Evolutionary conservation across 2,329 filamentous ascomycete species (phyloP), one percentile per base, ranked within the genome.

Genomic region (Chaetomium olivaceum): DNA sequence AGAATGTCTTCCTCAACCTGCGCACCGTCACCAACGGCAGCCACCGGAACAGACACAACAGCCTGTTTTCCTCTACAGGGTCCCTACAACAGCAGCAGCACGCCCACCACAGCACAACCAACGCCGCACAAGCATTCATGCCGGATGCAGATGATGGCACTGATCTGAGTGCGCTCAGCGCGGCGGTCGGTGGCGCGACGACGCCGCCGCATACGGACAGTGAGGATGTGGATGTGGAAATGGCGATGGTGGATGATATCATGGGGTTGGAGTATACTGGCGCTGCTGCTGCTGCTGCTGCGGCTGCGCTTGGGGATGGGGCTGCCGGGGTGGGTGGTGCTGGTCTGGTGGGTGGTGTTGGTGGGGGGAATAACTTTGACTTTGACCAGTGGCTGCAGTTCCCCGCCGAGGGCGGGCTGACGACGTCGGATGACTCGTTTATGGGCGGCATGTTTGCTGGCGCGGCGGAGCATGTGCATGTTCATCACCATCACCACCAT

Each of bases 311-410:
- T 19, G 61, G 25, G 4, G 54, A 6, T 8, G 39, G 12, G 6
- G 14, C 4, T n/a, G 16, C 19, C 8, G 55, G 21, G 14, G 16
- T 1, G 25, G 46, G 8, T 51, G 51, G 21, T 39, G 58, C 51
- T 33, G 36, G 1, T 19, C n/a, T n/a, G 56, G 56, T 9, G 54
- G 23, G 3, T 33, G 43, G 76, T 25, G 77, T 76, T 19, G 71
- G 27, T 74, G 11, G 75, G 81, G 68, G 81, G n/a, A 62, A 55
- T 12, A 59, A 85, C 67, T 81, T 86, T 65, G 84, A 87, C 63
- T 83, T 86, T 61, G 83, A 86, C 64, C 83, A 86, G 70, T 87
- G 83, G 82, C 77, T 87, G 25, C 82, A 87, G 66, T 87, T 85
- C 67, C 84, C 83, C 6, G 79, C 80, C 1, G 84, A 85, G 58